Conservation (phyloP, 495 filamentous ascomycete genomes). For the Geoglossum glabrum region DNA sequence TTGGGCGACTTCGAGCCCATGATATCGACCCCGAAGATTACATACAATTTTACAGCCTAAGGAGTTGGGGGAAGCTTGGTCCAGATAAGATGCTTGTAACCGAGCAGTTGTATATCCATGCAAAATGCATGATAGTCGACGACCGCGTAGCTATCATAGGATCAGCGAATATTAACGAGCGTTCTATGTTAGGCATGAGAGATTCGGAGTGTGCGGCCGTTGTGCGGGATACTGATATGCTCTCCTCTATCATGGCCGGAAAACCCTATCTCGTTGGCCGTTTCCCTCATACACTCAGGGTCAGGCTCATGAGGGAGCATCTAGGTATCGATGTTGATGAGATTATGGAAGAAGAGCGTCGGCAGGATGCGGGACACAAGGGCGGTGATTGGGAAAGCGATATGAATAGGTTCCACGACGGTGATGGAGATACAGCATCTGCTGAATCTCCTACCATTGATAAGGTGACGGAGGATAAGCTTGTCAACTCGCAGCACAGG, state of each 20-base stretch:
- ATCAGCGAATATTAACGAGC: slow-evolving; percentile 97
- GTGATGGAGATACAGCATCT: slow-evolving; percentile 13
- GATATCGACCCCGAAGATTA: slow-evolving; percentile 95
- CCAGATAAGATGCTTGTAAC: slow-evolving; percentile 65
- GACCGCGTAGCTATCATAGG: slow-evolving; percentile 88
- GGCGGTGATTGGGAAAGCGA: slow-evolving; percentile 22
- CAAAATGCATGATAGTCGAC: slow-evolving; percentile 93
- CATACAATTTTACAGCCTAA: slow-evolving; percentile 83
- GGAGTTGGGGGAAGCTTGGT: slow-evolving; percentile 85
- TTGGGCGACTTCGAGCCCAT: slow-evolving; percentile 56
- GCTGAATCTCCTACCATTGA: slow-evolving; percentile 1
- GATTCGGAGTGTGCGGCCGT: slow-evolving; percentile 88
- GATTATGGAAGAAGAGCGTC: slow-evolving; percentile 61
- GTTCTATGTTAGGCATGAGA: slow-evolving; percentile 77
- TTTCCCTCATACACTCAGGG: slow-evolving; percentile 81
- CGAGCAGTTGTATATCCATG: slow-evolving; percentile 96
- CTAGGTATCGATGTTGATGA: slow-evolving; percentile 87
- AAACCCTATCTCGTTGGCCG: slow-evolving; percentile 72
- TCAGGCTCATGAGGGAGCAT: slow-evolving; percentile 94
- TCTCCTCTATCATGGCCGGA: slow-evolving; percentile 80
- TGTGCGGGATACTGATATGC: slow-evolving; percentile 84
- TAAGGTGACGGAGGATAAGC: slow-evolving; percentile 8
- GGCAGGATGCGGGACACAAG: slow-evolving; percentile 14
- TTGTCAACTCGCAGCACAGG: slow-evolving; percentile 32
- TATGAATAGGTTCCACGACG: slow-evolving; percentile 32